These are phyloP conservation scores for Musa acuminata DNA, from an alignment of 176 grass and related monocot genomes.

Conservation along the genomic window DNA sequence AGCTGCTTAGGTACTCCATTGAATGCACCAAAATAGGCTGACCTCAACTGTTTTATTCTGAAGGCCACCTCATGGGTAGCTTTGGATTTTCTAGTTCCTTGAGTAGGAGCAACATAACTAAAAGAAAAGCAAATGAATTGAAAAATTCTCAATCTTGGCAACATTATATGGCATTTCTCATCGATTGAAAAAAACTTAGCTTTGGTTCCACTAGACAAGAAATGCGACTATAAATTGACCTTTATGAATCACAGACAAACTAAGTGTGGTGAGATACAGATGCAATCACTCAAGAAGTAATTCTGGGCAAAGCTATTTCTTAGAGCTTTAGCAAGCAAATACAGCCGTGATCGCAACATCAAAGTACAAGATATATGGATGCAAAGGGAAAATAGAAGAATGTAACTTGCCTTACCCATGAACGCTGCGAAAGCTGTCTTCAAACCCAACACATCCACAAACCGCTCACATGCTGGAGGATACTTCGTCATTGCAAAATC, in stretches of 20 bases:
- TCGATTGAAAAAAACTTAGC: not conserved
- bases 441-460: slow-evolving; percentile 82
- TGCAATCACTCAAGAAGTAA: not conserved
- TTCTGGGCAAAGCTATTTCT: not conserved
- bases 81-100: not conserved
- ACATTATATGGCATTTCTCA: not conserved
- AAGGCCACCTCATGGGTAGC: not conserved
- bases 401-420: slow-evolving; percentile 98
- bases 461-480: slow-evolving; percentile 75
- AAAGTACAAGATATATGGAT: not conserved
- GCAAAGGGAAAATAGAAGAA: not conserved
- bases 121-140: not conserved
- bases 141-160: not conserved
- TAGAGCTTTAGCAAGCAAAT: not conserved
- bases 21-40: not conserved
- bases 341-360: not conserved
- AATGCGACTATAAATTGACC: too few relatives aligned
- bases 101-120: not conserved
- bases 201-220: not conserved
- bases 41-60: not conserved
- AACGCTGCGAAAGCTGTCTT: slow-evolving; percentile 87
- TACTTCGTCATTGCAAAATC: slow-evolving; percentile 98
- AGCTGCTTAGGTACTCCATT: not conserved
- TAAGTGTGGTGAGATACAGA: not conserved
- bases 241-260: not conserved